Evolutionary conservation across 1,284 basidiomycete species (phyloP), one percentile per base, ranked within the genome.

Genomic region (Athelia sp.): DNA sequence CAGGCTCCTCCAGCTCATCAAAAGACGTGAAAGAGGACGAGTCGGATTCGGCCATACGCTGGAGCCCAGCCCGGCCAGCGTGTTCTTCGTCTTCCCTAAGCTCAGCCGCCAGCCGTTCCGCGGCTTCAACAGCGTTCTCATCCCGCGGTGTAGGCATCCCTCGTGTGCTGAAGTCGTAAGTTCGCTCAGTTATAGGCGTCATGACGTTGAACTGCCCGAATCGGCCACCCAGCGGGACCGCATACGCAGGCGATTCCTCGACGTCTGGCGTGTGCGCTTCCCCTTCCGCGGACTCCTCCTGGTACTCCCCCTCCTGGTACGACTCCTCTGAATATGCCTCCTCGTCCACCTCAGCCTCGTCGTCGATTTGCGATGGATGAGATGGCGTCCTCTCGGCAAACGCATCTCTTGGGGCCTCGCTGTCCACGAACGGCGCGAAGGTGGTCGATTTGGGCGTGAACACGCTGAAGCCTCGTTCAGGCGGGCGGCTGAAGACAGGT

Each of bases 101-200:
- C 58, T 84, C 82, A 43, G 69, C 75, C n/a, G 76, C 81, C 6
- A 83, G 67, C 44, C 65, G 66, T 50, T 78, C 72, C 2, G 84
- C 84, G 3, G 69, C 72, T 51, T 75, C 67, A 1, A 75, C 64
- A 22, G 83, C 82, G 46, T 54, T 45, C 40, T 52, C 56, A 36
- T 65, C 63, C 19, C 67, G 64, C 23, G 63, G 65, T 23, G 65
- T 66, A 18, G 60, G 58, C 45, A 60, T 54, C 13, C 63, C 68
- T 24, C 80, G 73, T n/a, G 78, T 84, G 55, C 79, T 83, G 62
- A 79, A 93, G 64, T 98, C 95, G 59, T 81, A 82, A 4, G 94
- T 97, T 35, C 93, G 77, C 67, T 98, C 95, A 3, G 90, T 91
- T 61, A 98, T 96, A 1, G 94, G 94, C 10, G 94, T 97, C 90